Evolutionary conservation across 2,329 filamentous ascomycete genomes (phyloP), one percentile per base, ranked within the genome.

Genomic region (Aspergillus pseudotamarii): DNA sequence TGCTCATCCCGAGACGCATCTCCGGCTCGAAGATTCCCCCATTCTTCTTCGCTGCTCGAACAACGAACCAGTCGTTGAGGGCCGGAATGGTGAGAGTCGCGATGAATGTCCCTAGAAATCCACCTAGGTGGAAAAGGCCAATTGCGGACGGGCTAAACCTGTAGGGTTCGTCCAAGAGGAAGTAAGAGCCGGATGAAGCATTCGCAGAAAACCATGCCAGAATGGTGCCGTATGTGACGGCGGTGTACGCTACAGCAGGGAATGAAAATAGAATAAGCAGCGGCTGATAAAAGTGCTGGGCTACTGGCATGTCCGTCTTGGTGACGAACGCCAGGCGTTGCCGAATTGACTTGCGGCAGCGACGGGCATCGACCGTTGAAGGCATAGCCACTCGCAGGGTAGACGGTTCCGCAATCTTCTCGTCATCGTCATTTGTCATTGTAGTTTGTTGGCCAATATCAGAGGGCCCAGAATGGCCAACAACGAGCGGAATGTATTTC

Each of bases 211-310:
- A 71, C 70, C 73, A 80, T 6, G 76, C 76, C 1, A 81, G 67
- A 19, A 80, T 63, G 6, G 76, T 72, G 3, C 77, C 79, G 28
- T 79, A 80, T 34, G 76, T 71, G 1, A 82, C 23, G 2, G 76
- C 75, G 6, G 76, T 78, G 57, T 78, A 81, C 45, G 76, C 60
- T 28, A 81, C 76, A 2, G 77, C 78, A 2, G 93, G 93, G 9
- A 81, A 76, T 0, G 64, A 59, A 43, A 69, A 69, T 8, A 79
- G 64, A 43, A 75, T 69, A 2, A 71, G 26, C 26, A 77, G 68
- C 0, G 75, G 75, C n/a, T 73, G 70, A 32, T 69, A 73, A 60
- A 69, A 66, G 61, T 76, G 73, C n/a, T 66, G 70, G 46, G 61
- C 46, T 2, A 73, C 32, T 30, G 66, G 59, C 12, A 51, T 46